Percentiles rank a stretch among this genome's conserved stretches.
These are phyloP conservation scores for Xylona heveae DNA, from an alignment of 495 filamentous ascomycete species.

Conservation along the genomic window DNA sequence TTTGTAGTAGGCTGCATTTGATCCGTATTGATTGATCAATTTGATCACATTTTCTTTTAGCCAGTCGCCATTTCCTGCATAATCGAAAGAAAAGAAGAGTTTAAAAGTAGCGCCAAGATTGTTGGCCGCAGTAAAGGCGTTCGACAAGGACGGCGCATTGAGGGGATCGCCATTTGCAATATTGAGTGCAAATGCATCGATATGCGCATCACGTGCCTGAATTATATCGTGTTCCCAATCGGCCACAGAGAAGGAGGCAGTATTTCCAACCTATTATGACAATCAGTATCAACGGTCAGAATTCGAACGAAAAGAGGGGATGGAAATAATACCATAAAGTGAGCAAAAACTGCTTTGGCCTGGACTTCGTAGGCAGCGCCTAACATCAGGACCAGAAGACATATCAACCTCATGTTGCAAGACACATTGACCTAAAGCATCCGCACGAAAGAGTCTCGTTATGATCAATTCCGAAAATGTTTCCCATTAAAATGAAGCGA, in stretches of 20 bases:
- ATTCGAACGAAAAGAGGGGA: too few relatives aligned
- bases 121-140: constrained; percentile 31
- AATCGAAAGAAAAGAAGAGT: constrained; percentile 53
- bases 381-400: too few relatives aligned
- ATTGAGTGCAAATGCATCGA: constrained; percentile 57
- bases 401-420: too few relatives aligned
- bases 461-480: too few relatives aligned
- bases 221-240: constrained; percentile 40
- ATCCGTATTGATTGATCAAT: constrained; percentile 35
- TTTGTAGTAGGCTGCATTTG: constrained; percentile 27
- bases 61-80: constrained; percentile 33
- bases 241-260: background rate
- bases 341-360: constrained; percentile 3
- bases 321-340: background rate
- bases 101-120: too few relatives aligned
- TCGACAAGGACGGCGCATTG: constrained; percentile 17
- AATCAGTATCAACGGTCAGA: too few relatives aligned
- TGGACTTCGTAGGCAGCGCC: too few relatives aligned
- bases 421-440: too few relatives aligned
- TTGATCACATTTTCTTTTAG: constrained; percentile 26
- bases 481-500: too few relatives aligned
- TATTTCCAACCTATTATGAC: constrained; percentile 2
- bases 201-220: constrained; percentile 34
- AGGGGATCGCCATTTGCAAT: constrained; percentile 27
- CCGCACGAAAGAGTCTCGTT: too few relatives aligned